Evolutionary conservation across 1,139 yeast species (phyloP), one percentile per base, ranked within the genome.

Genomic region (Pichia norvegensis): DNA sequence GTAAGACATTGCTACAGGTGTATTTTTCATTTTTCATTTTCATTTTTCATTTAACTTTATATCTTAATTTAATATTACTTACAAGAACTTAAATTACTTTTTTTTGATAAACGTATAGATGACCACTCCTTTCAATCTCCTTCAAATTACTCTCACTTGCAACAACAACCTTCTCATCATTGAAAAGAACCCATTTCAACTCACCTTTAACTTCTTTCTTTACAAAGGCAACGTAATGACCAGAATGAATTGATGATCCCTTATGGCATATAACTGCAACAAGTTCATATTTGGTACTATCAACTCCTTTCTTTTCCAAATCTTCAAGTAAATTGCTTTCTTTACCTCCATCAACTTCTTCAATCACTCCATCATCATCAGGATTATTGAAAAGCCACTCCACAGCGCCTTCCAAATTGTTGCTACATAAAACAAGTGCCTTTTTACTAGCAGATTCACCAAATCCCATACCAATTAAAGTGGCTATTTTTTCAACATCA

Each of bases 181-280:
- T 92, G 67, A 81, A 92, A 49, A 92, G 68, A 0, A 85, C 82
- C 97, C 97, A 90, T 47, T 70, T 68, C n/a, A 58, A 66, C 40
- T 65, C 64, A 1, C 67, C 70, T 5, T 70, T 70, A 1, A 71
- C 64, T 0, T 61, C 46, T 53, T 76, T 76, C 46, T 69, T 70
- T 40, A 88, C 71, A 58, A 85, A 92, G 0, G 84, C 90, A 36
- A 94, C 97, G 62, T 92, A 92, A 63, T 92, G 99, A 0, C 98
- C 98, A 0, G 97, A 87, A 52, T 92, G 97, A 1, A 92, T 86
- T 19, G 96, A 86, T 1, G 83, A 73, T 11, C 99, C 99, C 63
- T 92, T 92, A 64, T 92, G 99, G 60, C 97, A 90, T 21, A 92
- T 74, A 10, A 87, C 85, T 0, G 87, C 85, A 46, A 77, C 73